A percentile compares a stretch with the other conserved stretches of the same genome.
These are phyloP conservation scores for Phytophthora constricta DNA, from an alignment of 352 stramenopile genomes.

Conservation along the genomic window DNA sequence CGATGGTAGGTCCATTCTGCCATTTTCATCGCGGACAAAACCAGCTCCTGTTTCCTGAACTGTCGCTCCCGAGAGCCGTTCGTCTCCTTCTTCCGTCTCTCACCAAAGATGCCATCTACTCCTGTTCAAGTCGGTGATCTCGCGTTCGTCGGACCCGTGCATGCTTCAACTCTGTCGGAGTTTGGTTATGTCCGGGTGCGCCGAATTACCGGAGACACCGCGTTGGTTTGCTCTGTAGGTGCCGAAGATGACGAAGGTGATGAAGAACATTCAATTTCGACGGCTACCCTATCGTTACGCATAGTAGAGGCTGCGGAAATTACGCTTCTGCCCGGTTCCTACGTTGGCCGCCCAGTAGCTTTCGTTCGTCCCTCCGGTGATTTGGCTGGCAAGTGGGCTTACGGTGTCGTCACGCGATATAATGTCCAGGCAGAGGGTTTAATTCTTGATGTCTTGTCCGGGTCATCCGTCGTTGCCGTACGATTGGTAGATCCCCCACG, in stretches of 20 bases:
- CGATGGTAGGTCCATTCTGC: too few species aligned
- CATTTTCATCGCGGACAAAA: too few species aligned
- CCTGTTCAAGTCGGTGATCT: too few species aligned
- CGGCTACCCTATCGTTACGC: neutral
- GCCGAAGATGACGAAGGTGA: neutral
- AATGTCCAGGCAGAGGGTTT: neutral
- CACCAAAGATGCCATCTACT: too few species aligned
- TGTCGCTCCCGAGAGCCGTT: too few species aligned
- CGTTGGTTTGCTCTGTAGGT: neutral
- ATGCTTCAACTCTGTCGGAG: neutral
- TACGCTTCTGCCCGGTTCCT: neutral
- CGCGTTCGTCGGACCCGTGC: constrained; percentile 3
- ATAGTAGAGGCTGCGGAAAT: neutral
- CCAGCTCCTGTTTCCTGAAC: too few species aligned
- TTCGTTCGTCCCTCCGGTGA: neutral
- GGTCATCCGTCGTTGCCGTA: neutral
- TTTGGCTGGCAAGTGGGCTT: neutral
- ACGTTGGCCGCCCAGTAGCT: neutral
- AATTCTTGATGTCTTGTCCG: constrained; percentile 1
- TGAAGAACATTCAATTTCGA: neutral
- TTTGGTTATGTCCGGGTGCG: constrained; percentile 10
- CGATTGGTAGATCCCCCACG: neutral
- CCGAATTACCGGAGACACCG: neutral
- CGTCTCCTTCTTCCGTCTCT: too few species aligned
- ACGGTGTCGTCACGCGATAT: constrained; percentile 9